Percentiles rank a stretch among this genome's conserved stretches.
phyloP scores from a whole-genome alignment of 371 early-diverging fungal species.

The Mortierella sp. region DNA sequence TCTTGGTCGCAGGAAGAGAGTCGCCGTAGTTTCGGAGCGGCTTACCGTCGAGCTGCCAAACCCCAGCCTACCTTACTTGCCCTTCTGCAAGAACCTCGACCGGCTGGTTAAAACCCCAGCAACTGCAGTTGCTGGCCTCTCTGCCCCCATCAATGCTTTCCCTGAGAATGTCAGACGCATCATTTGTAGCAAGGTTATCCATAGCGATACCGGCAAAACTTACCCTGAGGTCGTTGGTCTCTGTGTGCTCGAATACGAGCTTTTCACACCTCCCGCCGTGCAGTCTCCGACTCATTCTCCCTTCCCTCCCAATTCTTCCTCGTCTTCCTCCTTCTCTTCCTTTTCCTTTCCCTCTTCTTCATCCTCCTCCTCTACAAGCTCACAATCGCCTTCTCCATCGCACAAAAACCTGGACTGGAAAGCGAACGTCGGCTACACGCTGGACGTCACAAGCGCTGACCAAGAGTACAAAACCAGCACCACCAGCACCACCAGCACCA shows the following conservation, averaged over 20 bases:
- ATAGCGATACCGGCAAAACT: background rate
- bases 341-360: background rate
- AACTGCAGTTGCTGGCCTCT: background rate
- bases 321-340: background rate
- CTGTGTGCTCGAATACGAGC: background rate
- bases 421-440: background rate
- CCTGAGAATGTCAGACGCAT: background rate
- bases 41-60: background rate
- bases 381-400: background rate
- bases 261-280: no score
- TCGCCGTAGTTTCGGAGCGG: background rate
- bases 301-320: background rate
- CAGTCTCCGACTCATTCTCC: background rate
- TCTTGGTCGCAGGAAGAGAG: background rate
- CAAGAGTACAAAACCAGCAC: background rate
- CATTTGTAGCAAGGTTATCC: background rate
- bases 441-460: background rate
- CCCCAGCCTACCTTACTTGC: background rate
- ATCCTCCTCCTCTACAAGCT: background rate
- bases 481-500: no score
- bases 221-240: background rate
- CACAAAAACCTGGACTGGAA: background rate
- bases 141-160: background rate
- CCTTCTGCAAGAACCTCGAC: background rate
- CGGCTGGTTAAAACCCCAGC: background rate